These are phyloP conservation scores for Aechmea fasciata DNA, from an alignment of 176 grass and related monocot species.

Conservation along the genomic window DNA sequence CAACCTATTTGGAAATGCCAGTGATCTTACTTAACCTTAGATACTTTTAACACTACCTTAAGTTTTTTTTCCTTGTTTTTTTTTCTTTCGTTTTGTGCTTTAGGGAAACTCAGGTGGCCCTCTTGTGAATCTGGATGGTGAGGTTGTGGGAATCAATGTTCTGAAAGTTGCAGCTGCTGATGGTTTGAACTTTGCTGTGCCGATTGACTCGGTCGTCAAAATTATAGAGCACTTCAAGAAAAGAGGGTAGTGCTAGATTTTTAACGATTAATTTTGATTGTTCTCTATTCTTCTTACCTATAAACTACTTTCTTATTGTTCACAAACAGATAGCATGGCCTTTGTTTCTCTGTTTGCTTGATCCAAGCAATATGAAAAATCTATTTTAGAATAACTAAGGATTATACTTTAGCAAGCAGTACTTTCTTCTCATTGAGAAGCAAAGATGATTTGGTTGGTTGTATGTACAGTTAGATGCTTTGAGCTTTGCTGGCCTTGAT, in stretches of 20 bases:
- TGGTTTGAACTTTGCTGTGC: constrained; percentile 76
- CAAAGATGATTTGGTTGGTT: too few relatives aligned
- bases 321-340: too few relatives aligned
- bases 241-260: constrained; percentile 41
- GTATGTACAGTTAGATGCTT: too few relatives aligned
- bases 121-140: constrained; percentile 82
- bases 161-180: constrained; percentile 49
- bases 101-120: constrained; percentile 88
- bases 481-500: too few relatives aligned
- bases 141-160: constrained; percentile 77
- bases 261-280: not conserved
- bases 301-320: not conserved
- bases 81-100: not conserved
- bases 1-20: not conserved
- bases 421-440: too few relatives aligned
- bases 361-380: too few relatives aligned
- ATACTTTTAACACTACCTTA: too few relatives aligned
- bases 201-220: constrained; percentile 63
- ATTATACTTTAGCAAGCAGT: too few relatives aligned
- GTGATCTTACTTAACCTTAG: not conserved
- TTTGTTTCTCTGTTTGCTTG: too few relatives aligned
- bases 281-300: not conserved
- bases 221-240: constrained; percentile 68
- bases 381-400: too few relatives aligned
- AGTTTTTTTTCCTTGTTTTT: not conserved